Evolutionary conservation across 78 protist genomes (phyloP).

Genomic region (Dictyostelium brefeldianum): DNA sequence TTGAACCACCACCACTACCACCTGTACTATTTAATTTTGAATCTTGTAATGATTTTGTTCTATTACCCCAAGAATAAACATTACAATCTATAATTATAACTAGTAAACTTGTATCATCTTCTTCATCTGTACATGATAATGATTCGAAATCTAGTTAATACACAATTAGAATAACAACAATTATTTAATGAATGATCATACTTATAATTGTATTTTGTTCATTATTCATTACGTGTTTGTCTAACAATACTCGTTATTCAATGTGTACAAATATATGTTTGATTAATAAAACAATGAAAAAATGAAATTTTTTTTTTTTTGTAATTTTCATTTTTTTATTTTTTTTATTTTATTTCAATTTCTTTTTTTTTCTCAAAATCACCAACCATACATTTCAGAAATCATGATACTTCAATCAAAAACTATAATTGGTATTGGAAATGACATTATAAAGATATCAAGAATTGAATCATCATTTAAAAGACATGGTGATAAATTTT

Average conservation of each 20-base stretch:
- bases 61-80: slow-evolving; percentile 68
- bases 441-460: slow-evolving; percentile 66
- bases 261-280: no score
- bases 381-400: no score
- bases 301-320: not conserved
- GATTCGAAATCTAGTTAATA: not conserved
- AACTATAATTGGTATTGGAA: slow-evolving; percentile 55
- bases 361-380: no score
- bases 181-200: not conserved
- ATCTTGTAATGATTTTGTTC: slow-evolving; percentile 18
- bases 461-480: slow-evolving; percentile 32
- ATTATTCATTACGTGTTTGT: no score
- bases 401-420: no score
- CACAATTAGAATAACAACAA: not conserved
- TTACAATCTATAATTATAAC: slow-evolving; percentile 71
- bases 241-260: no score
- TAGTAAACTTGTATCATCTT: slow-evolving; percentile 74
- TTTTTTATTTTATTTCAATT: no score
- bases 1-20: not conserved
- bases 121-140: slow-evolving; percentile 15
- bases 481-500: slow-evolving; percentile 55
- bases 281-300: no score
- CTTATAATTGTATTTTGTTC: no score
- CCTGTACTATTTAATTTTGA: not conserved
- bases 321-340: no score